Evolutionary conservation across 73 alveolate genomes (phyloP), one percentile per base, ranked within the genome.

Genomic region (Paramecium octaurelia): DNA sequence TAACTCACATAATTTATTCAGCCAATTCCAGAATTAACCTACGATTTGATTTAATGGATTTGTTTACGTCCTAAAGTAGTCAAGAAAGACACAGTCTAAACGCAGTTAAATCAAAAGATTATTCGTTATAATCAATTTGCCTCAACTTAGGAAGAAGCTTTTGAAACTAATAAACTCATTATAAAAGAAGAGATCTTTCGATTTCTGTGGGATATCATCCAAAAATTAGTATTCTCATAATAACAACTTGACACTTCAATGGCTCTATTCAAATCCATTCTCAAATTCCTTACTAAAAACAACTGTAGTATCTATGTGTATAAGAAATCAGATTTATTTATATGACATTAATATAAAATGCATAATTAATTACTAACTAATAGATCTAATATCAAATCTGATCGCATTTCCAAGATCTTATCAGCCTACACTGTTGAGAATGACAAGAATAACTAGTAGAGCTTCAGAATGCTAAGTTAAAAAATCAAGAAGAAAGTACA

Each of bases 161-260:
- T 80, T 21, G 75, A 48, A 23, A 40, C 50, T 8, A 80, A 80
- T 7, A 40, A 46, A 43, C 73, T 80, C 4, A 40, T 42, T 16
- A 24, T 80, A 18, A 80, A 80, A 35, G 91, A 80, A 11, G 70
- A 40, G 34, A 23, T 80, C 34, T 80, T 31, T 35, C 48, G 73
- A 46, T 80, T 80, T 80, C 29, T 80, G 12, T 73, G 87, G 87
- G 87, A 73, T 36, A 43, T 40, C 18, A n/a, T 73, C 5, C 5
- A 73, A 43, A 73, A 73, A 18, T 73, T 73, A 38, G 87, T 73
- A 43, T 73, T 73, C 46, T 73, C 87, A 20, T 29, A 73, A 38
- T 38, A 73, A 43, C 21, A 80, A 80, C 57, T 80, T 40, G 91
- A 80, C 23, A 44, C 24, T 24, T 80, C 91, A 23, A 44, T 80